These are phyloP conservation scores for Halenospora varia DNA, from an alignment of 495 filamentous ascomycete species.

Conservation along the genomic window DNA sequence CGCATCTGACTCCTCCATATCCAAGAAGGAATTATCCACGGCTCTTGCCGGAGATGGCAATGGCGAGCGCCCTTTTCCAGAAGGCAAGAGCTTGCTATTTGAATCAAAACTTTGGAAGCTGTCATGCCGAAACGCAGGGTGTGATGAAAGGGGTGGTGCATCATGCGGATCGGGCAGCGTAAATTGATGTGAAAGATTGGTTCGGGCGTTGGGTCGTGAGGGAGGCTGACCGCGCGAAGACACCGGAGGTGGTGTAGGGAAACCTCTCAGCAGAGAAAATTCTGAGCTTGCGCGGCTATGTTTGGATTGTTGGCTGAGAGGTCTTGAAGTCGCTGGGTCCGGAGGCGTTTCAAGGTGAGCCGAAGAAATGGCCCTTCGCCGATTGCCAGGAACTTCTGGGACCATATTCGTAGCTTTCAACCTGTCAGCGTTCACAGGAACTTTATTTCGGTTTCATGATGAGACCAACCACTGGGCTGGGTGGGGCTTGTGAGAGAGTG, in stretches of 20 bases:
- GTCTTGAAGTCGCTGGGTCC: slow-evolving; percentile 38
- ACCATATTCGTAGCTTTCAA: slow-evolving; percentile 3
- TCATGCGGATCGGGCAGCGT: slow-evolving; percentile 23
- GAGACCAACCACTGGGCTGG: neutral
- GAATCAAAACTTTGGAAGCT: slow-evolving; percentile 16
- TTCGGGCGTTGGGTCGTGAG: slow-evolving; percentile 20
- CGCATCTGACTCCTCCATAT: slow-evolving; percentile 56
- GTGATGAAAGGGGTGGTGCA: slow-evolving; percentile 24
- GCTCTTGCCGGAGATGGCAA: slow-evolving; percentile 18
- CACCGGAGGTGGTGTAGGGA: slow-evolving; percentile 21
- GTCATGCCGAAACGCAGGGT: slow-evolving; percentile 25
- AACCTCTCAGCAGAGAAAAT: slow-evolving; percentile 25
- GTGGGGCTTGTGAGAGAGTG: too few species aligned
- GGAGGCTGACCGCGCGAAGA: slow-evolving; percentile 5
- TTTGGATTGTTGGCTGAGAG: slow-evolving; percentile 41
- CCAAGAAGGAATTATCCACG: slow-evolving; percentile 46
- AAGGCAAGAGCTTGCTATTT: slow-evolving; percentile 8
- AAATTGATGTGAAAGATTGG: slow-evolving; percentile 24
- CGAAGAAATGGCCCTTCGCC: slow-evolving; percentile 45
- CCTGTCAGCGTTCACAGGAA: neutral
- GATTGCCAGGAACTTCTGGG: slow-evolving; percentile 8
- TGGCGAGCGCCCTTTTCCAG: slow-evolving; percentile 5
- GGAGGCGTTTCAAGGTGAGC: slow-evolving; percentile 46
- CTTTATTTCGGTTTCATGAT: neutral
- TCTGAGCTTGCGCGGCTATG: slow-evolving; percentile 64